Base-by-base conservation (phyloP, 495 filamentous ascomycete species). In the Tuber indicum region DNA sequence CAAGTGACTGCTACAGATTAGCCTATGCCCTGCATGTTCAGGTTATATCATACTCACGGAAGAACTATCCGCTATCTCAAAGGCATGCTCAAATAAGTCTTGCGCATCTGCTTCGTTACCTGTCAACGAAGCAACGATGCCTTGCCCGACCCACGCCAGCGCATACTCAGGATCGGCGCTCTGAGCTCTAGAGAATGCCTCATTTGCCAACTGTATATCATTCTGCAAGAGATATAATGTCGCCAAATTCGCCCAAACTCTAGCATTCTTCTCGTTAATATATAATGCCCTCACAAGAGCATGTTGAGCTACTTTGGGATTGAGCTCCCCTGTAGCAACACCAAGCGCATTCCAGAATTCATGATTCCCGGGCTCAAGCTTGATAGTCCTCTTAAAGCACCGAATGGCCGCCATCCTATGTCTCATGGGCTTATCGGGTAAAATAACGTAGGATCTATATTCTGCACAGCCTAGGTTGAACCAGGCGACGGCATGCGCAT, bases 301-400 rank as follows among this genome's bases (percentile, higher is more conserved):
- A 85, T 99, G 96, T 84, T 99, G 96, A 0, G 96, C 90, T 3
- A 98, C 92, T 75, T 92, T 91, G 0, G 93, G 91, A 82, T 93
- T 97, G 81, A 97, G 86, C 52, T 87, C 88, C 69, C 91, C 92
- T 3, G 96, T 98, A 23, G 92, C 92, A 10, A 98, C 93, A 36
- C 95, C 96, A 36, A 99, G 88, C 4, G 96, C 90, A 84, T 97
- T 98, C 96, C 96, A 99, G 84, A 98, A 99, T 81, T 99, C 96
- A 0, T 94, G 86, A 82, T 98, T 99, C 44, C 94, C 92, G 10
- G 96, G 92, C 84, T 99, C 96, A 3, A 98, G 86, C 84, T 98
- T 96, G 82, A 99, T 98, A 6, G 96, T 92, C 73, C 93, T 88
- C 85, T 98, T 99, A 89, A 99, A 99, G 84, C 94, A 96, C 43